Evolutionary conservation across 2,329 filamentous ascomycete species (phyloP), one percentile per base, ranked within the genome.

Genomic region (Xylariaceae sp.): DNA sequence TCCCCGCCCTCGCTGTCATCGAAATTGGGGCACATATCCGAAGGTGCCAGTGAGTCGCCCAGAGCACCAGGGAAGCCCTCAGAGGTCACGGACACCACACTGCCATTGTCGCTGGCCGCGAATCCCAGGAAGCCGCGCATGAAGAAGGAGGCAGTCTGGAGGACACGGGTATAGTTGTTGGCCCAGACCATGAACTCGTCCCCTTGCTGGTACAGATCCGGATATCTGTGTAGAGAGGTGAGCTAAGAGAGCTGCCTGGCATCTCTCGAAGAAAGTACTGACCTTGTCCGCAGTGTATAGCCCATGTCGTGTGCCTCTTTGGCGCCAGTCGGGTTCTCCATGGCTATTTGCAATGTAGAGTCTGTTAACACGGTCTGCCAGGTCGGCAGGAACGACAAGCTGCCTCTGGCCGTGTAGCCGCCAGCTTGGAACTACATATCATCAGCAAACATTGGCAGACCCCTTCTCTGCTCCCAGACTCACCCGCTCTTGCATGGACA

Each of bases 101-200:
- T 70, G 9, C 74, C 75, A 0, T 70, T 57, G 3, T 63, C 59
- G 0, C 66, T 65, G 4, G 74, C 66, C 27, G 72, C 68, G 15
- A 67, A 63, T 0, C 77, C 77, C 0, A 82, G 53, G 47, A 73
- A 82, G 6, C 77, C 77, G 19, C 68, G 67, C 2, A 76, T 61
- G 42, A 82, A 83, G 29, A 75, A 64, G 32, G 71, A 61, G 2
- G 76, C 76, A 2, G 75, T 77, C 50, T 81, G 72, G 9, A 80
- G 59, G 1, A 79, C 75, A 5, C 75, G 68, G 5, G 72, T 69
- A 52, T 82, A 82, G 45, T 77, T 72, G 50, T 83, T 83, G 13
- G 75, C 68, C 74, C 75, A 83, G 5, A 78, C 68, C 7, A 69
- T 60, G 45, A 81, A 80, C 7, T 60, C 49, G 5, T 66, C 59